Percentiles rank a stretch among this genome's conserved stretches.
These are phyloP conservation scores for Pelargonium nanum DNA, from an alignment of 345 rosid genomes.

Conservation along the genomic window DNA sequence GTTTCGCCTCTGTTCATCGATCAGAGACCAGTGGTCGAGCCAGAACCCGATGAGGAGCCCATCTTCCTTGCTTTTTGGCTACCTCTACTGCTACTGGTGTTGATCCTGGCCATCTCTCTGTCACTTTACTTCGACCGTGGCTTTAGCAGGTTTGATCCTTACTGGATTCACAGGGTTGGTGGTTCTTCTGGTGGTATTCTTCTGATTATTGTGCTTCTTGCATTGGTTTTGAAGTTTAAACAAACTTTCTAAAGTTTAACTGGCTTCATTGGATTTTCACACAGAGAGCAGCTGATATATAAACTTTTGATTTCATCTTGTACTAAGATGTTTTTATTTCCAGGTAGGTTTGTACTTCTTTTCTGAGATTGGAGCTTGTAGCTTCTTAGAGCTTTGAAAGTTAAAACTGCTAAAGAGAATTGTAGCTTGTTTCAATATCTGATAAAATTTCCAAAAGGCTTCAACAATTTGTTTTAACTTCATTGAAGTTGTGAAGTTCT, in stretches of 20 bases:
- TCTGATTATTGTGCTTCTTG: constrained; percentile 52
- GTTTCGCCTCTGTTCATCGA: constrained; percentile 70
- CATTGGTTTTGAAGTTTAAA: constrained; percentile 50
- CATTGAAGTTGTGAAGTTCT: too few relatives aligned
- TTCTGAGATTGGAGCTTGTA: too few relatives aligned
- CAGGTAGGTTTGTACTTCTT: too few relatives aligned
- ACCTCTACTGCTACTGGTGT: constrained; percentile 42
- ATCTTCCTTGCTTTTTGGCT: constrained; percentile 27
- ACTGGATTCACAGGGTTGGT: constrained; percentile 83
- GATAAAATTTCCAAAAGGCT: too few relatives aligned
- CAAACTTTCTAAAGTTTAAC: constrained; percentile 24
- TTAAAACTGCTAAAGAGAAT: too few relatives aligned
- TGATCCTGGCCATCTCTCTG: constrained; percentile 41
- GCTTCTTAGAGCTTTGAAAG: too few relatives aligned
- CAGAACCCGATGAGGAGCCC: constrained; percentile 34
- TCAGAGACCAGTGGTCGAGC: constrained; percentile 19
- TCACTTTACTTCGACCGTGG: constrained; percentile 48
- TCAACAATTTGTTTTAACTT: too few relatives aligned
- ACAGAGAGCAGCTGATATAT: too few relatives aligned
- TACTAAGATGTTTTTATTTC: too few relatives aligned
- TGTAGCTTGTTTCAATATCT: too few relatives aligned
- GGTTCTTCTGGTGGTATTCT: constrained; percentile 76
- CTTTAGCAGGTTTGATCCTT: constrained; percentile 57
- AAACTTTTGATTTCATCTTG: too few relatives aligned
- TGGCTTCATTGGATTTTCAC: not conserved